These are phyloP conservation scores for Citrus unshiu DNA, from an alignment of 345 rosid species.

Conservation along the genomic window DNA sequence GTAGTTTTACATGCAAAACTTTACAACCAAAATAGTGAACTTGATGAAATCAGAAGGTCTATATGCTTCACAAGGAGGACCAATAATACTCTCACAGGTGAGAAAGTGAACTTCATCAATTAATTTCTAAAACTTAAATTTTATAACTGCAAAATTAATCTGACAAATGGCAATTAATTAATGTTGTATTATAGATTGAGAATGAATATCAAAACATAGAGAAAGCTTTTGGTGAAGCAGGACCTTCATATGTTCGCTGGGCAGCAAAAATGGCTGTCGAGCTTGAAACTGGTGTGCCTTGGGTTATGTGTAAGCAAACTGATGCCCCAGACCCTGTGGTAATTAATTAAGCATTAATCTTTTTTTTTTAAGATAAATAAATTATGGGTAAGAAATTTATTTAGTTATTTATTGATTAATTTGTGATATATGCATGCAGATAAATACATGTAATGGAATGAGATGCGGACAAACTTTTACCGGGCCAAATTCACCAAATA, in stretches of 20 bases:
- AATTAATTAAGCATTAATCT: slow-evolving; percentile 14
- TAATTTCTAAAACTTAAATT: too few relatives aligned
- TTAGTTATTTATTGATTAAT: not conserved
- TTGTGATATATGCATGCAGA: slow-evolving; percentile 33
- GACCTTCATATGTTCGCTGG: slow-evolving; percentile 63
- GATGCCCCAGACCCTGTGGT: slow-evolving; percentile 94
- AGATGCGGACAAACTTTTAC: slow-evolving; percentile 75
- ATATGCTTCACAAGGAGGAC: slow-evolving; percentile 93
- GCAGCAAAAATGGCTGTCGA: slow-evolving; percentile 79
- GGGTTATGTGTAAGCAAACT: slow-evolving; percentile 90
- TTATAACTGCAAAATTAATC: not conserved
- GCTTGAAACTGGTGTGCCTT: slow-evolving; percentile 80
- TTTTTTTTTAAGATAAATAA: not conserved
- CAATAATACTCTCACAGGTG: slow-evolving; percentile 93
- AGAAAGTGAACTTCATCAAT: too few relatives aligned
- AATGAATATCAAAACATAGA: slow-evolving; percentile 74
- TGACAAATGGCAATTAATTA: not conserved
- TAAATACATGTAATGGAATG: slow-evolving; percentile 86
- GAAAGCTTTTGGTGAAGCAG: slow-evolving; percentile 48
- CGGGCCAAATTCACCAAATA: slow-evolving; percentile 81
- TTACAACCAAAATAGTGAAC: slow-evolving; percentile 59
- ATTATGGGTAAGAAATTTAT: not conserved
- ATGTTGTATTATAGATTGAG: slow-evolving; percentile 48
- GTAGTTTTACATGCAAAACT: slow-evolving; percentile 66
- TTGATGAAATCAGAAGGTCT: slow-evolving; percentile 76